A percentile compares a stretch with the other conserved stretches of the same genome.
phyloP scores from a whole-genome alignment of 805 yeast genomes.

The Torulaspora microellipsoides region DNA sequence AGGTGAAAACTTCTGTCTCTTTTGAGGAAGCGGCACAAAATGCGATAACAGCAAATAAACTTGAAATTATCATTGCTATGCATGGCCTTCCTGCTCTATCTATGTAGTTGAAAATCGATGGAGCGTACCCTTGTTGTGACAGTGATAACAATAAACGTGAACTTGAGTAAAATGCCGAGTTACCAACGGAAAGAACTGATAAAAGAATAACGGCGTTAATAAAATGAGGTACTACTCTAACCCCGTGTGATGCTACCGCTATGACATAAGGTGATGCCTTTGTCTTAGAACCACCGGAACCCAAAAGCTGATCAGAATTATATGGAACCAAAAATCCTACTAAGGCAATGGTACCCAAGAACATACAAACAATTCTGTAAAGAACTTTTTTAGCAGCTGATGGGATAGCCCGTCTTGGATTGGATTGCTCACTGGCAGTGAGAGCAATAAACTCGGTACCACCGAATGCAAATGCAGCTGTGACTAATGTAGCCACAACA shows the following conservation, averaged over 20 bases:
- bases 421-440: conserved; percentile 65
- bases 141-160: conserved; percentile 51
- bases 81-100: conserved; percentile 66
- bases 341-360: conserved; percentile 48
- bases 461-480: conserved; percentile 64
- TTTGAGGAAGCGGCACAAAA: conserved; percentile 63
- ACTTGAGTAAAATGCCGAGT: conserved; percentile 50
- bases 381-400: conserved; percentile 66
- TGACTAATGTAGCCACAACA: conserved; percentile 57
- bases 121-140: conserved; percentile 59
- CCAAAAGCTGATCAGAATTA: conserved; percentile 46
- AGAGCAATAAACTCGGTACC: conserved; percentile 64
- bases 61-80: conserved; percentile 47
- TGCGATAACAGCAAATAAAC: conserved; percentile 54
- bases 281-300: conserved; percentile 45
- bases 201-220: conserved; percentile 61
- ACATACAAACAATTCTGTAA: conserved; percentile 59
- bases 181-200: conserved; percentile 55
- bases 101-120: conserved; percentile 49
- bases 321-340: conserved; percentile 61
- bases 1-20: conserved; percentile 53
- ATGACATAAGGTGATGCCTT: conserved; percentile 72
- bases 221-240: conserved; percentile 54
- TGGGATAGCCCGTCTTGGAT: conserved; percentile 60
- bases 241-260: conserved; percentile 55